Base-by-base conservation (phyloP, 164 flowering plant genomes). In the Protea cynaroides region DNA sequence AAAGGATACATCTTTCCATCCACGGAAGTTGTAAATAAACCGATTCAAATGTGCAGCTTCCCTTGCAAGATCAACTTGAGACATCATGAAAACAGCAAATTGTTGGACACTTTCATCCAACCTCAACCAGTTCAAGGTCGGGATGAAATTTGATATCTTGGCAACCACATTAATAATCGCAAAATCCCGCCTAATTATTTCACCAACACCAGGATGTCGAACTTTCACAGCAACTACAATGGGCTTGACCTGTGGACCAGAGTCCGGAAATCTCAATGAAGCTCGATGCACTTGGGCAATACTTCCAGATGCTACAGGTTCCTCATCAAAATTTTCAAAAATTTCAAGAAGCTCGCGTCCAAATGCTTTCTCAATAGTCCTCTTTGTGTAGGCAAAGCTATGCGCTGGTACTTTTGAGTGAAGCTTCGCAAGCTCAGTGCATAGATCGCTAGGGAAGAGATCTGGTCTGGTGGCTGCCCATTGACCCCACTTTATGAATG, bases 401-500 rank as follows among this genome's bases (percentile, higher is more conserved):
- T 90, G 97, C 36, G 83, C 81, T 22, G 94, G 97, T 57, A 94
- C 97, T 69, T 85, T 78, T 6, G 76, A 78, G 65, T 90, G 94
- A 70, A 90, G 90, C 76, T 88, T 84, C 15, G 92, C 63, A 61
- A 90, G 84, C 72, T 90, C 79, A 43, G 72, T 63, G 65, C 97
- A 90, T 44, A 90, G 70, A 69, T 90, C 94, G 59, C 75, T 74
- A 43, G 92, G 86, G 57, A 90, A 90, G 24, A 90, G 88, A 79
- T 90, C 94, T 18, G 94, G 92, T 18, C 92, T 78, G 43, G 97
- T 88, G 57, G 97, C 94, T 51, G 97, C 97, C 97, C 97, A 90
- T 54, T 88, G 97, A 36, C 94, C 97, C 97, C 94, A 90, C 71
- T 90, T 90, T 50, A 90, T 90, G 70, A 90, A 90, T 56, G 94